Evolutionary conservation across 2,329 filamentous ascomycete species (phyloP).

Genomic region (Penicillium italicum): DNA sequence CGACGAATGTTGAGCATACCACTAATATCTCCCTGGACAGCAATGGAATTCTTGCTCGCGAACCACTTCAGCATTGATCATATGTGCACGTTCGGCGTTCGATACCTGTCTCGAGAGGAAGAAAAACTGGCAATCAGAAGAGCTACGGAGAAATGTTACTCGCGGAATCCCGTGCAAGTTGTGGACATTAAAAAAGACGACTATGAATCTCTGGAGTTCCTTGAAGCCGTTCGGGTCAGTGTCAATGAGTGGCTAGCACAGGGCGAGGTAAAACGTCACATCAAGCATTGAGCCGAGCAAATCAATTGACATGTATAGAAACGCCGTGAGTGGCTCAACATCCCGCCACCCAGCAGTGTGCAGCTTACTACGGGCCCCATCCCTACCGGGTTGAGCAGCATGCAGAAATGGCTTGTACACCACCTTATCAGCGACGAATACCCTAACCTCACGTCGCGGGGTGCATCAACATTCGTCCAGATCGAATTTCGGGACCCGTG

Average conservation of each 20-base stretch:
- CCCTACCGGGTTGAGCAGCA: conserved; percentile 48
- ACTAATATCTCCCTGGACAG: conserved; percentile 30
- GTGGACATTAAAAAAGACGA: conserved; percentile 54
- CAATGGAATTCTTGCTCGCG: conserved; percentile 58
- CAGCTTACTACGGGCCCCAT: conserved; percentile 18
- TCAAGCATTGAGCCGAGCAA: background rate
- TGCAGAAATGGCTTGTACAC: conserved; percentile 63
- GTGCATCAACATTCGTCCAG: conserved; percentile 40
- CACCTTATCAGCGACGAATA: conserved; percentile 64
- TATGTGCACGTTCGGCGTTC: conserved; percentile 56
- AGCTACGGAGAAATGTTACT: conserved; percentile 42
- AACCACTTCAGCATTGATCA: conserved; percentile 58
- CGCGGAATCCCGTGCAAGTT: conserved; percentile 27
- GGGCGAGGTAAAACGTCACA: conserved; percentile 19
- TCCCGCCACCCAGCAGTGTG: conserved; percentile 34
- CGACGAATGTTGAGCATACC: background rate
- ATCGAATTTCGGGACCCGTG: conserved; percentile 38
- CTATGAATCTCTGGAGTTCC: conserved; percentile 50
- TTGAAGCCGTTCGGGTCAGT: conserved; percentile 45
- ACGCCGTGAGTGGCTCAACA: conserved; percentile 44
- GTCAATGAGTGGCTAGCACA: conserved; percentile 47
- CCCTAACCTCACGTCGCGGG: conserved; percentile 39
- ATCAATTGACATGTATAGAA: conserved; percentile 13
- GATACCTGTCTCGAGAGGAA: conserved; percentile 61
- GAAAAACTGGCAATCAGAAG: conserved; percentile 48